Conservation (phyloP, 2,329 filamentous ascomycete species). For the Colletotrichum neosansevieriae region DNA sequence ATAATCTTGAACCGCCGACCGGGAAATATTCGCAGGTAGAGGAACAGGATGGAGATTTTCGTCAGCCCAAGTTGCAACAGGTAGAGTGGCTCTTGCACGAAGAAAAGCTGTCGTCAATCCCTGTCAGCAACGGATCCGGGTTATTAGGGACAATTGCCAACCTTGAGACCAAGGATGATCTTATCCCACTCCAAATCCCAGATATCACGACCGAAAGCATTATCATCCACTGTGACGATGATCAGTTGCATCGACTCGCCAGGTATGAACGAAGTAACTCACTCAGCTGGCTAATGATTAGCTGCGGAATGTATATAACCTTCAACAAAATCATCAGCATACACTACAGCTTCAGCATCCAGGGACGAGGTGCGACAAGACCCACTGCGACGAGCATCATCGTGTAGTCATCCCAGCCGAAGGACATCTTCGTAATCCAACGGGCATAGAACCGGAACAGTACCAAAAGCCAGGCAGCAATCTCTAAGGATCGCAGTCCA, state of each 20-base stretch:
- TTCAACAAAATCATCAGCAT: background rate
- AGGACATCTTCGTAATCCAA: background rate
- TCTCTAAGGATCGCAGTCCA: constrained; percentile 5
- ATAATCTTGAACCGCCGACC: constrained; percentile 1
- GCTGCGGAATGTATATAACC: constrained; percentile 9
- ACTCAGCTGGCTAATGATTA: constrained; percentile 20
- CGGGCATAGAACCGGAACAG: constrained; percentile 19
- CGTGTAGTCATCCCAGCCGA: constrained; percentile 8
- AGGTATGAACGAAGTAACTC: background rate
- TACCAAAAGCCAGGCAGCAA: constrained; percentile 16
- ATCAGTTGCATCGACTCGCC: background rate
- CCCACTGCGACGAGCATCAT: constrained; percentile 21
- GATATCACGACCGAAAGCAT: constrained; percentile 20
- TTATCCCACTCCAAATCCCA: constrained; percentile 23
- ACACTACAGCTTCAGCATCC: background rate
- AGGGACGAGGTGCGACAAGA: background rate
- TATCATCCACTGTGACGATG: constrained; percentile 2
- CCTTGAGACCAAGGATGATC: constrained; percentile 23
- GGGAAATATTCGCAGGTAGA: constrained; percentile 26
- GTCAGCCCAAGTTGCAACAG: constrained; percentile 1
- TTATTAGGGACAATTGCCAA: background rate
- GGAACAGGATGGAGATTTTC: constrained; percentile 10
- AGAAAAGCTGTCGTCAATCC: constrained; percentile 4
- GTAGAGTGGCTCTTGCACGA: constrained; percentile 18
- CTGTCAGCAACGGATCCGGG: background rate